These are phyloP conservation scores for Mariannaea sp. DNA, from an alignment of 2,329 filamentous ascomycete species.

Conservation along the genomic window DNA sequence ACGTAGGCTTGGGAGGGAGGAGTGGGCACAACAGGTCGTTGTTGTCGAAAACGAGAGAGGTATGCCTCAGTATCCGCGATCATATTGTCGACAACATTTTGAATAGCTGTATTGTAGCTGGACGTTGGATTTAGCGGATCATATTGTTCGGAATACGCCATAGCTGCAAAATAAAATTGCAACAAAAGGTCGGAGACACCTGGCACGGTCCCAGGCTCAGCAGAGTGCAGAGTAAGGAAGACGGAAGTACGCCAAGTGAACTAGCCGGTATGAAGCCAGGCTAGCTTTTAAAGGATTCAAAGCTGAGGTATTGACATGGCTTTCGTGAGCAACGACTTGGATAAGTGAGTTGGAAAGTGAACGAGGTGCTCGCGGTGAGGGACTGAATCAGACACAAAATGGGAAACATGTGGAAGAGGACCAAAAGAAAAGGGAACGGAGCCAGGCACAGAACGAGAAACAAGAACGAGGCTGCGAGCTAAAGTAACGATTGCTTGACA, in stretches of 20 bases:
- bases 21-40: constrained; percentile 23
- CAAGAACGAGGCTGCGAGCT: background rate
- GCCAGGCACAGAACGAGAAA: background rate
- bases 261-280: background rate
- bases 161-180: constrained; percentile 33
- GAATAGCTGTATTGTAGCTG: constrained; percentile 24
- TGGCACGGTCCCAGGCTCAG: background rate
- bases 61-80: constrained; percentile 37
- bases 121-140: constrained; percentile 32
- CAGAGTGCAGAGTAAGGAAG: background rate
- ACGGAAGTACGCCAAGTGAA: background rate
- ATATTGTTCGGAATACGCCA: constrained; percentile 20
- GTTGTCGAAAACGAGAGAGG: constrained; percentile 31
- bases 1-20: constrained; percentile 31
- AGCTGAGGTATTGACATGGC: background rate
- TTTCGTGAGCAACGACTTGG: constrained; percentile 5
- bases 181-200: constrained; percentile 11
- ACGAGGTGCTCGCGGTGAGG: background rate
- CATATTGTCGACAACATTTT: constrained; percentile 33
- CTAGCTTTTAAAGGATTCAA: background rate
- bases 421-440: constrained; percentile 11
- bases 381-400: constrained; percentile 18
- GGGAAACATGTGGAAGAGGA: constrained; percentile 1
- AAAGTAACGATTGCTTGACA: too few species aligned
- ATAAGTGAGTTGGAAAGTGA: too few species aligned